Percentiles rank a stretch among this genome's conserved stretches.
These are phyloP conservation scores for Cryphonectria radicalis DNA, from an alignment of 2,329 filamentous ascomycete genomes.

Conservation along the genomic window DNA sequence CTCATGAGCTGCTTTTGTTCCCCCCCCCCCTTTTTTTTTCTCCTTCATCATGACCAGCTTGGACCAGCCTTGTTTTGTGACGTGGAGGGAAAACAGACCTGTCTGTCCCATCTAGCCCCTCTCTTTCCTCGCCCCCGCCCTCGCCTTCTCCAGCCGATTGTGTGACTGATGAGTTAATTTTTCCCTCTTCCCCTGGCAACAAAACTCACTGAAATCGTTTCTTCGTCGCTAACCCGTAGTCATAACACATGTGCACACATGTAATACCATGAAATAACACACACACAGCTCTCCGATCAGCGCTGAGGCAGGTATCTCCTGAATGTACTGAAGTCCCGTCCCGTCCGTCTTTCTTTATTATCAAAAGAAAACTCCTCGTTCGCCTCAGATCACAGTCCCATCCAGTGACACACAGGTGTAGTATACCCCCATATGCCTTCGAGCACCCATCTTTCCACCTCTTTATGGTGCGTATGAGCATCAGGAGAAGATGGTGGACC, in stretches of 20 bases:
- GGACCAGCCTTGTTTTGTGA: neutral
- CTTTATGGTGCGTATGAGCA: constrained; percentile 21
- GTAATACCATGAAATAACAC: neutral
- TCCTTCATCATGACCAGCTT: neutral
- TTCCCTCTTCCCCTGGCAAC: neutral
- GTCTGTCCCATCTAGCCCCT: neutral
- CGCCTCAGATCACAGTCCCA: neutral
- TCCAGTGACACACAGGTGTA: constrained; percentile 6
- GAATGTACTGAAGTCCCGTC: neutral
- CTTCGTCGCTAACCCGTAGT: neutral
- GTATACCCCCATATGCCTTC: constrained; percentile 4
- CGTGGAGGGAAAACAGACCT: neutral
- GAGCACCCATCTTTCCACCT: constrained; percentile 25
- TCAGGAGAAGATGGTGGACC: neutral
- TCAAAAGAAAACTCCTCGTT: neutral
- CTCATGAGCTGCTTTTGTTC: neutral
- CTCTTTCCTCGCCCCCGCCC: neutral
- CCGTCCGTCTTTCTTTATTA: neutral
- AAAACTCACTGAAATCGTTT: neutral
- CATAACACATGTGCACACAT: neutral
- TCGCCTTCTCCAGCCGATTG: neutral
- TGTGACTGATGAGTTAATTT: neutral
- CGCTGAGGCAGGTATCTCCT: neutral
- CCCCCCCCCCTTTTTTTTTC: too few species aligned
- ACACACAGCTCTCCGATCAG: neutral